phyloP scores from a whole-genome alignment of 257 asterid species.

The Phtheirospermum japonicum region DNA sequence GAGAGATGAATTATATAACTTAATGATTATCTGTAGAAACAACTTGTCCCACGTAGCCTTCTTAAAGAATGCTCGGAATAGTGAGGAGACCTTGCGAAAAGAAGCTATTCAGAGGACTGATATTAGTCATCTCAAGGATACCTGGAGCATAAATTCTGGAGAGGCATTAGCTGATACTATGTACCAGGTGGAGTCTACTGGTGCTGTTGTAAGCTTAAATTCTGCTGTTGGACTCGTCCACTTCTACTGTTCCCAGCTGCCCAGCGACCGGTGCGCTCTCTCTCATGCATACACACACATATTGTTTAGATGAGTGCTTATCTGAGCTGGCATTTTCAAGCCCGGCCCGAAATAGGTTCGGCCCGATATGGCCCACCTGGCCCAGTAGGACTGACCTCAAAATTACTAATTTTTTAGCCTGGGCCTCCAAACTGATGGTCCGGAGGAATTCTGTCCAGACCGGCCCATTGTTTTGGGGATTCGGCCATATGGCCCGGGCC shows the following conservation, averaged over 20 bases:
- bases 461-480: too few species aligned
- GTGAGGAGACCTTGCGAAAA: constrained; percentile 96
- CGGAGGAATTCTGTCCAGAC: too few species aligned
- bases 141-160: constrained; percentile 47
- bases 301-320: constrained; percentile 2
- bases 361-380: too few species aligned
- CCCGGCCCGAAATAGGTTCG: too few species aligned
- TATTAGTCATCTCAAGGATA: constrained; percentile 85
- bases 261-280: constrained; percentile 81
- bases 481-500: too few species aligned
- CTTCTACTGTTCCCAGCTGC: constrained; percentile 96
- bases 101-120: constrained; percentile 99
- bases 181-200: constrained; percentile 95
- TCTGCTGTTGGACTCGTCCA: constrained; percentile 98
- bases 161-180: constrained; percentile 58
- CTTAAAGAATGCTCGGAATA: constrained; percentile 89
- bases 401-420: too few species aligned
- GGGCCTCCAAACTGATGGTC: too few species aligned
- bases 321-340: too few species aligned
- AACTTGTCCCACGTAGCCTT: constrained; percentile 84
- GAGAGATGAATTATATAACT: constrained; percentile 18
- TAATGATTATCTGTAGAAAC: constrained; percentile 53
- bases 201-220: constrained; percentile 98
- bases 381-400: too few species aligned
- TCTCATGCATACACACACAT: neutral